Conservation (phyloP, 1,139 yeast genomes). For the Yamadazyma conglobata region DNA sequence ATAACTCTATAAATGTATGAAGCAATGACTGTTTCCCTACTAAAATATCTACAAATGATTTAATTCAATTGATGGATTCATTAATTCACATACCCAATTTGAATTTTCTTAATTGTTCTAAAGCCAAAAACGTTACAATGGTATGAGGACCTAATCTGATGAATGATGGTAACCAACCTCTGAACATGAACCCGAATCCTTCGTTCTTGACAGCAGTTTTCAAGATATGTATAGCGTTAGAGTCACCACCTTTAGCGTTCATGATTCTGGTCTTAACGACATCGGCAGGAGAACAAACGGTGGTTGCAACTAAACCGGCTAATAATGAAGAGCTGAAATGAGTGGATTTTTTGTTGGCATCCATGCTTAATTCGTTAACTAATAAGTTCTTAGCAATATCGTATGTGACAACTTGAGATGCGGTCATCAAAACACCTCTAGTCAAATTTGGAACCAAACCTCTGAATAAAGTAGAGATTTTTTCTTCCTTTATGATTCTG, state of each 20-base stretch:
- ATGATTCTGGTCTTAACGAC: constrained; percentile 86
- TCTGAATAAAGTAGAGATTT: constrained; percentile 57
- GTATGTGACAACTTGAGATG: constrained; percentile 86
- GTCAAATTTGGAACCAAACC: constrained; percentile 77
- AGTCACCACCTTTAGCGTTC: constrained; percentile 56
- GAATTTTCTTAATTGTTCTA: constrained; percentile 69
- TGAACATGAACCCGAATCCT: constrained; percentile 75
- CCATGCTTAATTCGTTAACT: constrained; percentile 48
- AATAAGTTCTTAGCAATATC: constrained; percentile 68
- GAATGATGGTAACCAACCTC: constrained; percentile 91
- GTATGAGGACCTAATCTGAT: constrained; percentile 88
- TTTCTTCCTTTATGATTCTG: constrained; percentile 62
- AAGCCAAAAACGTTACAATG: constrained; percentile 74
- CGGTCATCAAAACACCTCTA: constrained; percentile 85
- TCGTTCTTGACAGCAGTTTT: constrained; percentile 58
- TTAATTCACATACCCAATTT: constrained; percentile 46
- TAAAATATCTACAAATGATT: no score
- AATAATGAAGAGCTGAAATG: constrained; percentile 74
- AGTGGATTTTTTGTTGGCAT: constrained; percentile 62
- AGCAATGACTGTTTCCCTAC: no score
- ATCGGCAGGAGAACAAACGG: constrained; percentile 90
- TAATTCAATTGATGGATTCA: no score
- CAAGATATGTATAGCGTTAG: constrained; percentile 51
- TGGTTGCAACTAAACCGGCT: constrained; percentile 86
- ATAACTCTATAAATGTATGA: constrained; percentile 5